Conservation (phyloP, 345 rosid genomes). For the Salix udensis region DNA sequence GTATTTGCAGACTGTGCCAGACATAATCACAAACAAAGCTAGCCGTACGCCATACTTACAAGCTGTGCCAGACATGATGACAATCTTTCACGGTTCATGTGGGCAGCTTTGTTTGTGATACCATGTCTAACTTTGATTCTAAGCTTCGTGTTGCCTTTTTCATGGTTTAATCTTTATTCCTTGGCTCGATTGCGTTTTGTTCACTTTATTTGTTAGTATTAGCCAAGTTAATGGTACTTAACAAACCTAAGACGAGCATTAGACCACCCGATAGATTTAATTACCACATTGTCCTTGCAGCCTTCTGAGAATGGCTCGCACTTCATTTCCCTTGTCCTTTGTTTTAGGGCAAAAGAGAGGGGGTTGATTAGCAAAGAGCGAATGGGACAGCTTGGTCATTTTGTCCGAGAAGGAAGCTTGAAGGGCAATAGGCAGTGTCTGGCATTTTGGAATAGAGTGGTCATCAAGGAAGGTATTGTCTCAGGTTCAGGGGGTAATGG, state of each 20-base stretch:
- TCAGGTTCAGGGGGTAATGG: background rate
- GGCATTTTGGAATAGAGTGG: slow-evolving; percentile 29
- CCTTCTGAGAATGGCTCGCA: background rate
- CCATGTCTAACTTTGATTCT: slow-evolving; percentile 34
- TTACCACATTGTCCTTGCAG: background rate
- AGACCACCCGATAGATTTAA: background rate
- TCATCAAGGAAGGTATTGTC: slow-evolving; percentile 21
- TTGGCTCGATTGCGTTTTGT: slow-evolving; percentile 13
- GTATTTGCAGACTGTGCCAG: background rate
- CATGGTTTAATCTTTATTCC: slow-evolving; percentile 25
- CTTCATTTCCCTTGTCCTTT: background rate
- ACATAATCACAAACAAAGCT: too few relatives aligned
- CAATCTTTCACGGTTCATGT: background rate
- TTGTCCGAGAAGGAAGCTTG: background rate
- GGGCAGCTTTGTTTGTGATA: background rate
- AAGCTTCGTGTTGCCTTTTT: slow-evolving; percentile 36
- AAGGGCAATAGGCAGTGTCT: background rate
- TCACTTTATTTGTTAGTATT: slow-evolving; percentile 1
- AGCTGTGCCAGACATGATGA: background rate
- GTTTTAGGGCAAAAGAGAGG: background rate
- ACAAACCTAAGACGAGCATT: background rate
- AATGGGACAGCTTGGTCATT: background rate
- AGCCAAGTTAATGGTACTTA: background rate
- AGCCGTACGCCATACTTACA: background rate
- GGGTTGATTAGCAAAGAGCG: too few relatives aligned